phyloP scores from a whole-genome alignment of 2,329 filamentous ascomycete species.

The Colletotrichum gloeosporioides region DNA sequence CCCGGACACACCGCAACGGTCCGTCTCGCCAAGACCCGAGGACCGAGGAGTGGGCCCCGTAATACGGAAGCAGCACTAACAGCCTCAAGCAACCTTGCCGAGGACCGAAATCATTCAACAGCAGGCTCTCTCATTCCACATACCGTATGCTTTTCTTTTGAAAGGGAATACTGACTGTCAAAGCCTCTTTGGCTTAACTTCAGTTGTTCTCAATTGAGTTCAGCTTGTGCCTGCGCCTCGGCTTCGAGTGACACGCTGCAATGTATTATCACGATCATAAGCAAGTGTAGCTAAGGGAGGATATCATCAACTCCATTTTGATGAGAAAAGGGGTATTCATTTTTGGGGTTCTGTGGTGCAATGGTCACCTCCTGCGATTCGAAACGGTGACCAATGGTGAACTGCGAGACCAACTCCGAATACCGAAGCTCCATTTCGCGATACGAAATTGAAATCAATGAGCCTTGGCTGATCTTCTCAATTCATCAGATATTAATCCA shows the following conservation, averaged over 20 bases:
- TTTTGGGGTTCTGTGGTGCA: accelerated
- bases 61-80: neutral
- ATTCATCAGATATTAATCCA: neutral
- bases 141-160: accelerated
- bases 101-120: neutral
- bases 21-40: neutral
- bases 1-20: neutral
- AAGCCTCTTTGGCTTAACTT: accelerated
- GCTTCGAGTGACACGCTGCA: too few species aligned
- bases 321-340: accelerated
- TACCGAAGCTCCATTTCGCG: neutral
- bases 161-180: neutral
- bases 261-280: too few species aligned
- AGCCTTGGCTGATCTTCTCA: neutral
- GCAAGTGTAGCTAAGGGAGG: accelerated
- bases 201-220: too few species aligned
- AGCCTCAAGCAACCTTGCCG: neutral
- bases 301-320: too few species aligned
- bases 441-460: neutral
- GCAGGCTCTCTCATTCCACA: too few species aligned
- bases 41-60: neutral
- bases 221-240: too few species aligned
- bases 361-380: neutral
- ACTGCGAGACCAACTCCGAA: neutral
- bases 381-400: neutral